Evolutionary conservation across 257 asterid species (phyloP), one percentile per base, ranked within the genome.

Genomic region (Solanum chiquidenum): DNA sequence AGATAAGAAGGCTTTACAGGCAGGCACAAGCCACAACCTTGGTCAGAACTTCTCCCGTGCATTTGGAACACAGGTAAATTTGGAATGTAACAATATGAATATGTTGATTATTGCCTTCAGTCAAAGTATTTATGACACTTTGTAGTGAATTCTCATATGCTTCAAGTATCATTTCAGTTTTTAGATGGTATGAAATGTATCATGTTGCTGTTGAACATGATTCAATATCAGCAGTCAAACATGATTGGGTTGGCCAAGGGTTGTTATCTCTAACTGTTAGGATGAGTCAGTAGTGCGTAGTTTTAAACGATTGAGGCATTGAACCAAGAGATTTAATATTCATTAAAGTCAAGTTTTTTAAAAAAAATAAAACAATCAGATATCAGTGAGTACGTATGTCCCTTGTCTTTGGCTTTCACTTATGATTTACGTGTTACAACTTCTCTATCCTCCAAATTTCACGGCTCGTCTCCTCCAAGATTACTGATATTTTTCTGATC

Each of bases 31-130:
- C 92, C 99, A 97, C 92, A 95, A 96, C 91, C 98, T 97, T 73
- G 99, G 99, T 80, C 99, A 97, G 93, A 97, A 97, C 83, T 97
- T 97, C 91, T 97, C 99, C 29, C 96, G 95, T 90, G 99, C 99
- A 71, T 97, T 97, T 87, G 97, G 92, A 58, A 97, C 99, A 9
- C 98, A 95, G 99, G 99, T 96, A 72, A 55, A 52, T 87, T 84
- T 29, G 40, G 29, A 13, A 49, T 79, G 52, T 84, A 74, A 34
- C 69, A 84, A 82, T 62, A 33, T 44, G 64, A 23, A 62, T 58
- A 34, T 40, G 29, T 29, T 73, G 35, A 21, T 42, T 8, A 52
- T 68, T 71, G 31, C 60, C 34, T 86, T 76, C 84, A 52, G 62
- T 42, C 27, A 8, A 37, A 52, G 23, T 38, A 64, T 25, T 74